Evolutionary conservation across 129 eudicot genomes (phyloP), one percentile per base, ranked within the genome.

Genomic region (Artemisia annua): DNA sequence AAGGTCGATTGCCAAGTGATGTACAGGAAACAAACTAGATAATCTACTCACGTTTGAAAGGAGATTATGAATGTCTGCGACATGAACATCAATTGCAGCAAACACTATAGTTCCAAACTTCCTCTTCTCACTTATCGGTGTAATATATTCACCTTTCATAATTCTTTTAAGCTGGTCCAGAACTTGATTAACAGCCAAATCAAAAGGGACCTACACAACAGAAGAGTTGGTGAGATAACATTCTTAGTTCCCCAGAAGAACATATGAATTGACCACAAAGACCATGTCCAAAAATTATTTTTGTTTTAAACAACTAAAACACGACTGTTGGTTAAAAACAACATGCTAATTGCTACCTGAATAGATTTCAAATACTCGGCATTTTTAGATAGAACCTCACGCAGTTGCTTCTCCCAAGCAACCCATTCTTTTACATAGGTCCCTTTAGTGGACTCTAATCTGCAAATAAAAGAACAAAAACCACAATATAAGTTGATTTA

Each of bases 361-460:
- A 94, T 88, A 16, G 92, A 83, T 69, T 82, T 86, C 9, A 94
- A 80, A 82, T 90, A 84, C 15, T 86, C 89, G 0, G 91, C 80
- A 75, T 84, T 86, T 48, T 49, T 55, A 71, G 12, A 69, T 67
- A 90, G 65, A 69, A 69, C 80, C 55, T 84, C 89, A 51, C 97
- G 90, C 80, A 90, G 50, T 64, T 77, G 79, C 76, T 84, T 94
- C 87, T 94, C 98, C 98, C 98, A 94, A 63, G 73, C 71, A 49
- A 70, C 84, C 98, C 97, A 94, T 60, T 87, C 91, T 54, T 49
- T 56, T 7, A 85, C 74, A 66, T 86, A 94, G 39, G 93, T 74
- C 53, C 98, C 98, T 82, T 90, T 90, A 32, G 85, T 84, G 19
- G 97, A 81, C 10, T 94, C 98, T 79, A 79, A 32, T 81, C 98